These are phyloP conservation scores for Amanita phalloides DNA, from an alignment of 768 basidiomycete species.

Conservation along the genomic window DNA sequence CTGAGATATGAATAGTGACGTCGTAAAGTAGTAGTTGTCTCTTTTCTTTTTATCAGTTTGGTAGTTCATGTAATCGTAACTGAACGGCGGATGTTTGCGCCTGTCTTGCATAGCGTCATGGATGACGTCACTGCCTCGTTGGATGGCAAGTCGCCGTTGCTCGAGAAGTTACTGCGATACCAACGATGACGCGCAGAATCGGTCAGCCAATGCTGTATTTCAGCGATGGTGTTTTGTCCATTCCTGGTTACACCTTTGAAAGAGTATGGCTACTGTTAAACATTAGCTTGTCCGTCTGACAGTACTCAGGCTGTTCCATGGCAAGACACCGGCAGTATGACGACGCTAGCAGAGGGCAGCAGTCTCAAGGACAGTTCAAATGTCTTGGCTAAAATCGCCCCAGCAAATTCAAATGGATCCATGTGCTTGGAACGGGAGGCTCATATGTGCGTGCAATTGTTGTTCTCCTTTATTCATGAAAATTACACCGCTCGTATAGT, in stretches of 20 bases:
- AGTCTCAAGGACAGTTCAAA: conserved; percentile 60
- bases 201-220: conserved; percentile 52
- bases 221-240: conserved; percentile 44
- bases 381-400: conserved; percentile 64
- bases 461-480: not conserved
- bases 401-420: conserved; percentile 61
- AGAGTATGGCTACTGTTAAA: conserved; percentile 27
- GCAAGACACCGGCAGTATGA: conserved; percentile 69
- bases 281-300: not conserved
- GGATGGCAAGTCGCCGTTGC: not conserved
- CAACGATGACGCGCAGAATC: conserved; percentile 40
- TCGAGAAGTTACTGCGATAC: not conserved
- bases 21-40: conserved; percentile 24
- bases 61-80: conserved; percentile 12
- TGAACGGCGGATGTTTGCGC: not conserved
- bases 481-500: conserved; percentile 18
- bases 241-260: conserved; percentile 68
- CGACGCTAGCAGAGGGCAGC: conserved; percentile 55
- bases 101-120: not conserved
- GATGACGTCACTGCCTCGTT: not conserved
- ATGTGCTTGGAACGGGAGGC: conserved; percentile 66
- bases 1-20: conserved; percentile 26
- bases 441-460: conserved; percentile 42
- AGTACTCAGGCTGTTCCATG: conserved; percentile 42
- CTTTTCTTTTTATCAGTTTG: conserved; percentile 3